These are phyloP conservation scores for Candida sithepensis DNA, from an alignment of 805 yeast genomes.

Conservation along the genomic window DNA sequence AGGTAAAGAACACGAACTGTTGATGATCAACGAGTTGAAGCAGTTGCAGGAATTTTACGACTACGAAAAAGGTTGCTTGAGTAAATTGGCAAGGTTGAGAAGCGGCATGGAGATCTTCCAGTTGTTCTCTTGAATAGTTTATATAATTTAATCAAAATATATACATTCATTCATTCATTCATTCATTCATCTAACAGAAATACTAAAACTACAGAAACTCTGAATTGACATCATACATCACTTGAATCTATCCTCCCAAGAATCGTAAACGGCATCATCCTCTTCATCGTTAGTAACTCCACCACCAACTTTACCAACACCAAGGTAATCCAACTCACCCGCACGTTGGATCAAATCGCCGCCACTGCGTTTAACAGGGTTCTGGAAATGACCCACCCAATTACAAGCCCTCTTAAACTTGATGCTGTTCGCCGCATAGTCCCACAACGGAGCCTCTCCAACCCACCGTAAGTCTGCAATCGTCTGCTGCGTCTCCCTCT, in stretches of 20 bases:
- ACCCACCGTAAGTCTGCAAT: constrained; percentile 17
- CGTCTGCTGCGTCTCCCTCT: constrained; percentile 2
- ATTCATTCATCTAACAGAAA: no score
- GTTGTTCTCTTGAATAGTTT: constrained; percentile 16
- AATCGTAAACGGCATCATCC: neutral
- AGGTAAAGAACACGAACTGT: constrained; percentile 71
- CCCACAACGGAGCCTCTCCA: constrained; percentile 15
- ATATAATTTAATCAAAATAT: no score
- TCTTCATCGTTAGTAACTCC: neutral
- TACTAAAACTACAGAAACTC: no score
- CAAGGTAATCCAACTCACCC: neutral
- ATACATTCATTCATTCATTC: no score
- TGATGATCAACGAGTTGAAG: constrained; percentile 70
- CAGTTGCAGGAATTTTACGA: constrained; percentile 62
- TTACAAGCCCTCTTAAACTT: constrained; percentile 16
- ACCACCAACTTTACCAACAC: neutral
- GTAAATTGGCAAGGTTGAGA: constrained; percentile 52
- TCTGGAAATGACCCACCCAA: constrained; percentile 13
- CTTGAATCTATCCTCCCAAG: neutral
- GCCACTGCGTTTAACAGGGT: no score
- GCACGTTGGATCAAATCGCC: no score
- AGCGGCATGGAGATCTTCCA: constrained; percentile 55
- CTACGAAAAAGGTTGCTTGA: constrained; percentile 51
- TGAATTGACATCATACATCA: no score
- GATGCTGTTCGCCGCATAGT: constrained; percentile 8